Percentiles rank a stretch among this genome's conserved stretches.
Conservation (phyloP, 2,329 filamentous ascomycete genomes). For the Curvularia verruculosa region DNA sequence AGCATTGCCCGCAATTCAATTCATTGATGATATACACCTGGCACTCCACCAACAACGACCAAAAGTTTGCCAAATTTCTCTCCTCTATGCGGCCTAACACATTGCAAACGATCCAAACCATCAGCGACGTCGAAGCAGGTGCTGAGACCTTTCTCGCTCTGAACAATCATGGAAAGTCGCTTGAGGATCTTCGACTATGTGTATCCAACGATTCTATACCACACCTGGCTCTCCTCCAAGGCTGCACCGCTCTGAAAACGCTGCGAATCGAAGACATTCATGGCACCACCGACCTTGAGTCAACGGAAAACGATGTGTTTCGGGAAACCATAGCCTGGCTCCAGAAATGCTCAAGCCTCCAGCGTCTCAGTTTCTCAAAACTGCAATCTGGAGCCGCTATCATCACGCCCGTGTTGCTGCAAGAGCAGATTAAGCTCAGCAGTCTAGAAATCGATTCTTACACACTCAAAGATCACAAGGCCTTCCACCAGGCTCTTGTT, state of each 20-base stretch:
- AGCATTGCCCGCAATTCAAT: constrained; percentile 66
- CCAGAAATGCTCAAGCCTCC: constrained; percentile 58
- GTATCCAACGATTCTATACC: constrained; percentile 57
- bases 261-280: constrained; percentile 57
- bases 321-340: constrained; percentile 62
- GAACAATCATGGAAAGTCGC: constrained; percentile 59
- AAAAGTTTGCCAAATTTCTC: constrained; percentile 65
- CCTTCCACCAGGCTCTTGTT: constrained; percentile 60
- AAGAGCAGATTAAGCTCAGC: constrained; percentile 55
- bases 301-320: constrained; percentile 60
- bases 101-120: constrained; percentile 64
- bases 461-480: constrained; percentile 54
- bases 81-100: constrained; percentile 61
- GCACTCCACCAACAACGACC: constrained; percentile 59
- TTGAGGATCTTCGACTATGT: constrained; percentile 61
- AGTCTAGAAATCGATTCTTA: constrained; percentile 59
- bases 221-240: constrained; percentile 56
- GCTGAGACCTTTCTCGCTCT: constrained; percentile 61
- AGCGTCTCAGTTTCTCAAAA: constrained; percentile 57
- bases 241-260: constrained; percentile 57
- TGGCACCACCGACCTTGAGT: constrained; percentile 55
- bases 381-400: constrained; percentile 62
- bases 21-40: constrained; percentile 65
- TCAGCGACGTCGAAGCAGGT: constrained; percentile 62
- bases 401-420: constrained; percentile 56